Conservation (phyloP, 768 basidiomycete species). For the Phylloporus arenicola region DNA sequence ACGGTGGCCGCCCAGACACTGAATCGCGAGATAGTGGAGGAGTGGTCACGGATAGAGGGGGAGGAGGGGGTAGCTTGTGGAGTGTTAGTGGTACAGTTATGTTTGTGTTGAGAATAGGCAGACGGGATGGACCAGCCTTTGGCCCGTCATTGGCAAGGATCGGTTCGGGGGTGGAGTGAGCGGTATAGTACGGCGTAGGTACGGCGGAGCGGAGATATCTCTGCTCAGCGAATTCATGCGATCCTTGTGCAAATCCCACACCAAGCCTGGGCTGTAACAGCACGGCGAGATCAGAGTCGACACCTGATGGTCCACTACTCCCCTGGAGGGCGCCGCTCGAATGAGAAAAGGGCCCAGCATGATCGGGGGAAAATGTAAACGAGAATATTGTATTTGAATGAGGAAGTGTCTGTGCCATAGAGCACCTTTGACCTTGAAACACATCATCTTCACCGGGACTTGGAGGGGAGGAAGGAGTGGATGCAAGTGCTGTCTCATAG, state of each 20-base stretch:
- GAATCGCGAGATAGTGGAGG: conserved; percentile 16
- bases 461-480: conserved; percentile 6
- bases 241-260: conserved; percentile 12
- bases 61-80: conserved; percentile 20
- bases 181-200: conserved; percentile 31
- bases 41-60: conserved; percentile 24
- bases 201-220: conserved; percentile 17
- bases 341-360: conserved; percentile 1
- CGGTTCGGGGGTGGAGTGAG: conserved; percentile 29
- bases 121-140: conserved; percentile 25
- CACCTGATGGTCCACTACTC: conserved; percentile 12
- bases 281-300: conserved; percentile 21
- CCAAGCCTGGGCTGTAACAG: conserved; percentile 7
- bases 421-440: conserved; percentile 3
- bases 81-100: conserved; percentile 5
- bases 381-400: conserved; percentile 1
- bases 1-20: conserved; percentile 33
- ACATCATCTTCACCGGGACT: conserved; percentile 12
- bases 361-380: conserved; percentile 11
- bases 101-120: conserved; percentile 21
- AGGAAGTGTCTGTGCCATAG: conserved; percentile 3
- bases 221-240: conserved; percentile 10
- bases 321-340: background rate
- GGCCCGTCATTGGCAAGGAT: conserved; percentile 10
- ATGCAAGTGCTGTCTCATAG: conserved; percentile 15